Evolutionary conservation across 1,284 basidiomycete species (phyloP).

Genomic region (Ceratobasidium sp.): DNA sequence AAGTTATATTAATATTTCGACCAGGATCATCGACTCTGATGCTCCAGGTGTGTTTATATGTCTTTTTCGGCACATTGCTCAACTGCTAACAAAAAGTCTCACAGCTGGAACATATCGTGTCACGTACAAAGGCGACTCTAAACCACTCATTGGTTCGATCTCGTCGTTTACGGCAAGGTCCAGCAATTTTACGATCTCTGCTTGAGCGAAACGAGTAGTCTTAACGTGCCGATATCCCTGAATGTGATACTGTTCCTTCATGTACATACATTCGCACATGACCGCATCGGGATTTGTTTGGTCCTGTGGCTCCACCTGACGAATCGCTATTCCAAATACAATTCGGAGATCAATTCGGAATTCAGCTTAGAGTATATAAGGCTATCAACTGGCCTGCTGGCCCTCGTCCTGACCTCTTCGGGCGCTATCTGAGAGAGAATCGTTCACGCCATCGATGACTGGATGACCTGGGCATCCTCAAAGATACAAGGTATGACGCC

Average conservation of each 20-base stretch:
- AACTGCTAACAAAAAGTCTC: background rate
- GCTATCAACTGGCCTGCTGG: background rate
- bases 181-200: conserved; percentile 63
- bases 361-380: conserved; percentile 29
- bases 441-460: background rate
- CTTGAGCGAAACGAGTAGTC: background rate
- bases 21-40: conserved; percentile 68
- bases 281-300: conserved; percentile 14
- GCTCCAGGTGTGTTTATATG: conserved; percentile 59
- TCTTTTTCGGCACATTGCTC: conserved; percentile 3
- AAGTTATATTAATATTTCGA: conserved; percentile 5
- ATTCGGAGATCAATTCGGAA: conserved; percentile 39
- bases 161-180: conserved; percentile 68
- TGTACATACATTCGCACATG: background rate
- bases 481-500: background rate
- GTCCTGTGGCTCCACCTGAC: background rate
- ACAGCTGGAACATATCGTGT: conserved; percentile 62
- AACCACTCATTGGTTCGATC: conserved; percentile 64
- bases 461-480: background rate
- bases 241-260: background rate
- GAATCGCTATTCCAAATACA: conserved; percentile 21
- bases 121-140: conserved; percentile 76
- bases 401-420: conserved; percentile 8
- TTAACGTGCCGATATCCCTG: background rate
- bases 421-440: background rate